Evolutionary conservation across 139 green algal genomes (phyloP), one percentile per base, ranked within the genome.

Genomic region (Zygnema circumcarinatum): DNA sequence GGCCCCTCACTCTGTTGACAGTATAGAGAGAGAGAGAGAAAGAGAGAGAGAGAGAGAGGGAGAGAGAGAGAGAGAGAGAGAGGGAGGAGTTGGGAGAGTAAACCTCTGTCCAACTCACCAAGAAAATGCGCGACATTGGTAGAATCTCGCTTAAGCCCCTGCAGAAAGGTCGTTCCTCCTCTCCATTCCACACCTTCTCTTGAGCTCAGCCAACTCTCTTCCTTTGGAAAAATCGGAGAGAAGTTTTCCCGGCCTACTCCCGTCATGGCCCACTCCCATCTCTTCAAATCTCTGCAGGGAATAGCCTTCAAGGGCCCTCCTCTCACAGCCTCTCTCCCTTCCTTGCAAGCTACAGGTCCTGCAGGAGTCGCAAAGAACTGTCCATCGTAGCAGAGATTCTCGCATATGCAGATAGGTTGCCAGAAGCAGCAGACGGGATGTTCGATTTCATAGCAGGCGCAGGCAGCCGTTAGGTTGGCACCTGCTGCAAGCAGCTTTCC

Each of bases 111-210:
- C 7, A 78, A 53, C 69, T 78, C 36, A 42, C 69, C 36, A 42
- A 78, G 36, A 42, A 78, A 42, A 11, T 78, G 69, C 11, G 69
- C 69, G 7, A 78, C 69, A 78, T 78, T 78, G 69, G 69, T 78
- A 78, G 35, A 53, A 42, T 42, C 36, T 11, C 36, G 3, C 11
- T 78, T 42, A 39, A 78, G 7, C 35, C 7, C 35, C 69, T 78
- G 69, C 69, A 78, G 16, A 42, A 53, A 78, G 7, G 69, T 78
- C 7, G 7, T 78, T 3, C 69, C 69, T 40, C 11, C 35, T 11
- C 69, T 40, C 69, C 69, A 78, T 16, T 62, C 47, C 47, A 62
- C 47, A 62, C 47, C 47, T 16, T 62, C 47, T 62, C 7, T 62
- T 62, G 47, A 62, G 47, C 47, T 62, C 47, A 62, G 16, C 47